Evolutionary conservation across 768 basidiomycete species (phyloP).

Genomic region (Leucocoprinus birnbaumii): DNA sequence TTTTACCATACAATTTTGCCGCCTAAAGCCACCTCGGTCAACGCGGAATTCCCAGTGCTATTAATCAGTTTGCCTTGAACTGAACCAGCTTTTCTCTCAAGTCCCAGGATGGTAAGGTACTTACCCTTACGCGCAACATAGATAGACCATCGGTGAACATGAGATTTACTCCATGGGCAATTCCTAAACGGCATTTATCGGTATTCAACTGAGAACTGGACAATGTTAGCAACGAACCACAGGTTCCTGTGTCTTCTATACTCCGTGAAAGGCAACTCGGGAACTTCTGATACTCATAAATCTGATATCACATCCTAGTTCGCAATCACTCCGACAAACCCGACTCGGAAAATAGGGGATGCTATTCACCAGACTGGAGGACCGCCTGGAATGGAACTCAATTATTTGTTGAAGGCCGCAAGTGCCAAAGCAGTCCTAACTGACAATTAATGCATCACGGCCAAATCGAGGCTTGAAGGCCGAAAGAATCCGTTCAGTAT

Average conservation of each 20-base stretch:
- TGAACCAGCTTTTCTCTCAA: background rate
- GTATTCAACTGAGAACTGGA: background rate
- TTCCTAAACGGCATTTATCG: background rate
- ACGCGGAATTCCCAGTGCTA: background rate
- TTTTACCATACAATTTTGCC: too few species aligned
- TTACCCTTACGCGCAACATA: background rate
- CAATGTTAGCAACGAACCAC: slow-evolving; percentile 8
- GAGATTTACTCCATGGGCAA: background rate
- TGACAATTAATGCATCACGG: too few species aligned
- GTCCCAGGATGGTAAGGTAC: background rate
- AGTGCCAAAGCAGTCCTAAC: too few species aligned
- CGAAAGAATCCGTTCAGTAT: too few species aligned
- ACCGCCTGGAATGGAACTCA: too few species aligned
- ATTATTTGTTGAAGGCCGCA: too few species aligned
- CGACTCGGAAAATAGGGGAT: background rate
- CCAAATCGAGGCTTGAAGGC: too few species aligned
- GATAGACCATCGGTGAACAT: background rate
- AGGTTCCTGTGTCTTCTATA: background rate
- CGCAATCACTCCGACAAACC: background rate
- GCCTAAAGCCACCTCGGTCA: background rate
- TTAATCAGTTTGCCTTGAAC: background rate
- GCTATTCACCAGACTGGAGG: too few species aligned
- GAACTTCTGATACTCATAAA: slow-evolving; percentile 1
- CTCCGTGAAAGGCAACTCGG: background rate
- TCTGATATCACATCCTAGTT: background rate